Percentiles rank a stretch among this genome's conserved stretches.
Conservation (phyloP, 805 yeast genomes). For the Candida parachauliodes region DNA sequence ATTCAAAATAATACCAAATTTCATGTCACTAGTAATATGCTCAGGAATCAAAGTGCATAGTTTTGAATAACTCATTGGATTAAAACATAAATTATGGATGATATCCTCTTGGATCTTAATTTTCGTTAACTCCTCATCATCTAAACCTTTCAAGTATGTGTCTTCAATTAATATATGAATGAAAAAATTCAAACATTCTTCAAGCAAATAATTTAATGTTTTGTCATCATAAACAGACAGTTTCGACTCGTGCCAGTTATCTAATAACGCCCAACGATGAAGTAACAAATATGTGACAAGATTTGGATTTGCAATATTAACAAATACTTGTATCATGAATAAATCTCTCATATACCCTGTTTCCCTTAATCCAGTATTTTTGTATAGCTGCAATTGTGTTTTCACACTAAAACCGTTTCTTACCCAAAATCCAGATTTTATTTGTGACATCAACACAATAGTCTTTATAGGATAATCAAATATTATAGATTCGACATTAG, state of each 20-base stretch:
- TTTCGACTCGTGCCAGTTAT: constrained; percentile 21
- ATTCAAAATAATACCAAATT: constrained; percentile 54
- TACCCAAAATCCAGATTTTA: constrained; percentile 89
- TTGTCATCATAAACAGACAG: constrained; percentile 40
- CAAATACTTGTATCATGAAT: constrained; percentile 64
- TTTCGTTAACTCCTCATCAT: constrained; percentile 47
- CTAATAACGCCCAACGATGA: constrained; percentile 64
- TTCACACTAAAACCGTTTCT: constrained; percentile 83
- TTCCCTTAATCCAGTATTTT: constrained; percentile 75
- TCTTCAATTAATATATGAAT: constrained; percentile 69
- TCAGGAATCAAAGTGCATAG: constrained; percentile 71
- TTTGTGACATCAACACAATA: constrained; percentile 74
- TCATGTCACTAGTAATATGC: constrained; percentile 64
- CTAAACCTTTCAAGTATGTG: constrained; percentile 48
- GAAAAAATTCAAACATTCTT: constrained; percentile 70
- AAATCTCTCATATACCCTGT: constrained; percentile 79
- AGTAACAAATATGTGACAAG: constrained; percentile 54
- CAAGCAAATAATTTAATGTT: constrained; percentile 61
- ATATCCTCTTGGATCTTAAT: constrained; percentile 62
- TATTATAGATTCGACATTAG: constrained; percentile 22
- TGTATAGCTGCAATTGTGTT: constrained; percentile 75
- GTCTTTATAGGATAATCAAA: constrained; percentile 79
- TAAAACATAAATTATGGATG: constrained; percentile 79
- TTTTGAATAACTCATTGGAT: constrained; percentile 67
- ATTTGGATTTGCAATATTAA: constrained; percentile 49